Base-by-base conservation (phyloP, 2,329 filamentous ascomycete species). In the Alternaria sp. region DNA sequence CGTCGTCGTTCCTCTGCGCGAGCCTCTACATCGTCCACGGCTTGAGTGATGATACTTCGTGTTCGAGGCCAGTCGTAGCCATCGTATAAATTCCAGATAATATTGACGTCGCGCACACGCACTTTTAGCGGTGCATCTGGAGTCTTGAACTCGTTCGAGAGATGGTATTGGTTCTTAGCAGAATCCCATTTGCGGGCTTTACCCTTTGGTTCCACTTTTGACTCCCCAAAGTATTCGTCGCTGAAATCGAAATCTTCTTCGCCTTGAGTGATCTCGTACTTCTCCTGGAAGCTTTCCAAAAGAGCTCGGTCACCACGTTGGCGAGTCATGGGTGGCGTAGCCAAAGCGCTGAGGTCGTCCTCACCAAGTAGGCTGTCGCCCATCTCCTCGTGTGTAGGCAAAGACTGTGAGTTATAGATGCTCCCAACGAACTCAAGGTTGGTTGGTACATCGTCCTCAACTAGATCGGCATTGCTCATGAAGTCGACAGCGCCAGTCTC, bases 11-110 rank as follows among this genome's bases (percentile, higher is more conserved):
- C 92, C 48, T 90, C 88, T 1, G 93, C 93, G 76, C 90, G 92
- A 44, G 85, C 84, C 78, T 99, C 93, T 2, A 99, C 90, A 54
- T 96, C 90, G 60, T 95, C 89, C 2, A 99, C 93, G 7, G 93
- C 93, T 74, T 94, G 92, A 22, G 89, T 89, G 58, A 99, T 97
- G 4, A 90, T 88, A 64, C 95, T 91, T 44, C 94, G 87, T 0
- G 96, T 99, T 44, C 88, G 86, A 68, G 90, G 87, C 96, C 96
- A 99, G 79, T 99, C 96, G 75, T 97, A 99, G 1, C 95, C 95
- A 81, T 99, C 95, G 78, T 95, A 97, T 1, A 99, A 83, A 73
- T 99, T 97, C 95, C 95, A 99, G 61, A 98, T 97, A 53, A 97
- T 83, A 75, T 98, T 93, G 6, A 97, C 90, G 73, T 97, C 93